A percentile compares a stretch with the other conserved stretches of the same genome.
These are phyloP conservation scores for Globisporangium acanthophoron DNA, from an alignment of 352 stramenopile species.

Conservation along the genomic window DNA sequence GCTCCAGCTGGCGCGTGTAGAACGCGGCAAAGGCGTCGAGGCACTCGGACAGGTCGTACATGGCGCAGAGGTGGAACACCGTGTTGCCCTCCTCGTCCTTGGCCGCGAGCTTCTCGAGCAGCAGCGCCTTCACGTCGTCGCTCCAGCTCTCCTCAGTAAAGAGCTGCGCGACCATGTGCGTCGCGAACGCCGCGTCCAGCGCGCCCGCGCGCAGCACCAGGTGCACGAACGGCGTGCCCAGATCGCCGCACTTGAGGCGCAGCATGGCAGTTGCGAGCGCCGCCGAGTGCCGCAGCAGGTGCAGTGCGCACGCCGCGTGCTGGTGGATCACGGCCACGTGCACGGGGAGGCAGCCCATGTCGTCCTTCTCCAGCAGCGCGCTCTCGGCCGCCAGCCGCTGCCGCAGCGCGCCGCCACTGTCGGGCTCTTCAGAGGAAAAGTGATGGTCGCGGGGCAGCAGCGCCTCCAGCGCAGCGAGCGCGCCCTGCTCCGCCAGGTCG, in stretches of 20 bases:
- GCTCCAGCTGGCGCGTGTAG: constrained; percentile 25
- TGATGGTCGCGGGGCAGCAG: constrained; percentile 31
- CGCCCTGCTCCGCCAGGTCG: constrained; percentile 52
- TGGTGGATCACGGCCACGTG: constrained; percentile 70
- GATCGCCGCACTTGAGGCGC: constrained; percentile 53
- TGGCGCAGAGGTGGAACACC: constrained; percentile 75
- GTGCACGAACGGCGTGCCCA: constrained; percentile 64
- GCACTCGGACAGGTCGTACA: constrained; percentile 44
- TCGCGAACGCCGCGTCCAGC: constrained; percentile 45
- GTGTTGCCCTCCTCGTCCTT: constrained; percentile 74
- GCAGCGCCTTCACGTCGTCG: constrained; percentile 35
- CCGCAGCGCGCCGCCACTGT: constrained; percentile 9
- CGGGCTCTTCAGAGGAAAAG: background rate
- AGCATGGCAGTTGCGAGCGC: constrained; percentile 64
- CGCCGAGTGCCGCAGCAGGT: constrained; percentile 59
- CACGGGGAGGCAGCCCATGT: constrained; percentile 78
- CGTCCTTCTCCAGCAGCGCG: constrained; percentile 70
- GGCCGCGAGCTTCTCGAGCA: constrained; percentile 44
- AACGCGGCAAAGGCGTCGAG: constrained; percentile 45
- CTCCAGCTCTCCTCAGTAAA: constrained; percentile 12
- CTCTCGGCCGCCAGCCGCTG: constrained; percentile 46
- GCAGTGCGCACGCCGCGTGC: constrained; percentile 26
- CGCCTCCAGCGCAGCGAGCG: constrained; percentile 32
- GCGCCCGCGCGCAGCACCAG: constrained; percentile 59
- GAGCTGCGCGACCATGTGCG: constrained; percentile 32